Base-by-base conservation (phyloP, 768 basidiomycete genomes). In the Strobilomyces echinocephalus region DNA sequence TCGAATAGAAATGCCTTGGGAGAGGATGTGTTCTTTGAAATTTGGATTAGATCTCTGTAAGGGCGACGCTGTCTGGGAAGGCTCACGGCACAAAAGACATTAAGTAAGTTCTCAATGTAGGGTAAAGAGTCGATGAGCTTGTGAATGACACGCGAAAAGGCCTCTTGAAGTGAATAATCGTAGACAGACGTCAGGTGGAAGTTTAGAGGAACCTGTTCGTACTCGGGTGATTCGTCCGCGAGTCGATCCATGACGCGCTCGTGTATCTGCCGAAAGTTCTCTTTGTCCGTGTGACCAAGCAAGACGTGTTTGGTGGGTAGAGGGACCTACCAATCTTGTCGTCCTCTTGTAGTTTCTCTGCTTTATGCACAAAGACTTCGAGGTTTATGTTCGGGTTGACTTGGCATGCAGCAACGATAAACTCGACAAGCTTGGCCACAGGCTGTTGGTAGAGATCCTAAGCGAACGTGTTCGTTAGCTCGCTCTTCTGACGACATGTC, bases 1-100 rank as follows among this genome's bases (percentile, higher is more conserved):
- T 98, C 95, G 60, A 95, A 97, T 14, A 98, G 72, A 66, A 95
- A 98, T 0, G 93, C 91, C 68, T 98, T 98, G 35, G 91, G 85
- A 30, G 94, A 88, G 63, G 90, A 89, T 2, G 90, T 94, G 56
- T 92, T 92, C 92, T 95, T n/a, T 60, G 16, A 47, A 15, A 5
- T 31, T 21, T 12, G 40, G 47, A 24, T 58, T 39, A 41, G 36
- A 35, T 28, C 45, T 12, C 0, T 30, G 15, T 4, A 21, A 50
- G 12, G 28, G n/a, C 8, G 8, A 36, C 6, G 45, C 9, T 44
- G 12, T n/a, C 31, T 8, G 46, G 7, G 28, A 12, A 11, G 20
- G 62, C 82, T 54, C 56, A 89, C 89, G 15, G 85, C 79, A 62
- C 86, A 90, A 68, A 91, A 91, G 10, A 89, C 80, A 65, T 97